Conservation (phyloP, 768 basidiomycete species). For the Cubamyces sp. region DNA sequence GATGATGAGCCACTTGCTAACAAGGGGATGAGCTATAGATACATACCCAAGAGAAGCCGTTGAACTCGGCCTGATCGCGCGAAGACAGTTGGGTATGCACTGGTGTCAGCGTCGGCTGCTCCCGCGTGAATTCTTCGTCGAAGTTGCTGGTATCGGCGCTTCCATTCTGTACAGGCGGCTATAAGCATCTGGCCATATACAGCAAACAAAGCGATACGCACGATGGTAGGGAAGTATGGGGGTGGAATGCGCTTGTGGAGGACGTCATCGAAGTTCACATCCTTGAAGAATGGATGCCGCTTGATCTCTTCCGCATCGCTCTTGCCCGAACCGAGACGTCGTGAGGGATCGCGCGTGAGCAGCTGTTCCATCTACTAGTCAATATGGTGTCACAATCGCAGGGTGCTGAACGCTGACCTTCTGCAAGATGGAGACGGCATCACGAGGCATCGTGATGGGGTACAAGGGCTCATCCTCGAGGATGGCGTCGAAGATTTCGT, state of each 20-base stretch:
- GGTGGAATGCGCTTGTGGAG: constrained; percentile 95
- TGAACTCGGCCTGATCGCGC: constrained; percentile 93
- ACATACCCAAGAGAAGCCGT: constrained; percentile 93
- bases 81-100: constrained; percentile 92
- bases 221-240: constrained; percentile 96
- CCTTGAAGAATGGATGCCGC: constrained; percentile 97
- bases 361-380: constrained; percentile 53
- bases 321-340: constrained; percentile 89
- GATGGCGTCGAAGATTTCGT: constrained; percentile 99
- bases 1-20: not conserved
- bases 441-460: constrained; percentile 98
- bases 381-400: not conserved
- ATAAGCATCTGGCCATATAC: not conserved
- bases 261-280: constrained; percentile 97
- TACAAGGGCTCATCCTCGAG: constrained; percentile 97
- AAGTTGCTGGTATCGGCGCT: constrained; percentile 92
- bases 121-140: constrained; percentile 95
- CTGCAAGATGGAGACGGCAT: constrained; percentile 93
- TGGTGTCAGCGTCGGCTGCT: constrained; percentile 96
- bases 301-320: constrained; percentile 98
- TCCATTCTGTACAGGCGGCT: constrained; percentile 58
- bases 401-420: constrained; percentile 57
- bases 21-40: constrained; percentile 19
- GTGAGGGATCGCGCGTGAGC: constrained; percentile 87
- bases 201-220: constrained; percentile 44